phyloP scores from a whole-genome alignment of 2,329 filamentous ascomycete species.

The Paraconiothyrium sp. region DNA sequence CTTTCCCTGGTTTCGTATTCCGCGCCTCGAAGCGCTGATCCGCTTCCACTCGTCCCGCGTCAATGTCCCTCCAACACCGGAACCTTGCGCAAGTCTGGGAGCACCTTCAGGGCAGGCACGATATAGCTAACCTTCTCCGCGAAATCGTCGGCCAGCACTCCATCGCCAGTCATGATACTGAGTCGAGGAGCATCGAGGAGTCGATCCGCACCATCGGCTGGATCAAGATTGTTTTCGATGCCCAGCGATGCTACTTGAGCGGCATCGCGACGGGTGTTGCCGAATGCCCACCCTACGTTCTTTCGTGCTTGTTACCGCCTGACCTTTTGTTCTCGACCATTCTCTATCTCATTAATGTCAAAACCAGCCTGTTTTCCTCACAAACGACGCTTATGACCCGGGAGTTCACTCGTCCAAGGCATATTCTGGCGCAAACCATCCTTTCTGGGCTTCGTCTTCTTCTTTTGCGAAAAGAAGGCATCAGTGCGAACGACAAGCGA shows the following conservation, averaged over 20 bases:
- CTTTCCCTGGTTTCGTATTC: conserved; percentile 25
- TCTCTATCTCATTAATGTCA: conserved; percentile 47
- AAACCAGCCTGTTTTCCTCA: conserved; percentile 42
- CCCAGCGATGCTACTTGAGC: conserved; percentile 47
- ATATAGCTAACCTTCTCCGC: conserved; percentile 45
- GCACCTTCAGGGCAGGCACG: conserved; percentile 44
- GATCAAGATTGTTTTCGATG: conserved; percentile 50
- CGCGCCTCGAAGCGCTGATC: conserved; percentile 22
- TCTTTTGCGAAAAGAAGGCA: conserved; percentile 39
- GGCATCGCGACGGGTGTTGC: conserved; percentile 34
- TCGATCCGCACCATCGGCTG: conserved; percentile 43
- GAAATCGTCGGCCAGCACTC: conserved; percentile 50
- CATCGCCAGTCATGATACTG: conserved; percentile 37
- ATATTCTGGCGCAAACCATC: conserved; percentile 35
- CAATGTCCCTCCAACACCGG: conserved; percentile 38
- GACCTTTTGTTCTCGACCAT: conserved; percentile 46
- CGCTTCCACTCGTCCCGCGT: conserved; percentile 23
- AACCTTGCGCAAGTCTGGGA: conserved; percentile 49
- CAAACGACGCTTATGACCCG: conserved; percentile 34
- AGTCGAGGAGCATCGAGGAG: conserved; percentile 32
- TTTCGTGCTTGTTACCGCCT: conserved; percentile 41
- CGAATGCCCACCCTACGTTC: conserved; percentile 43
- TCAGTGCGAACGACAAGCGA: conserved; percentile 37
- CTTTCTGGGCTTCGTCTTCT: conserved; percentile 49
- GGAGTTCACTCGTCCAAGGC: conserved; percentile 32